These are phyloP conservation scores for Phylloporus scabripes DNA, from an alignment of 768 basidiomycete genomes.

Conservation along the genomic window DNA sequence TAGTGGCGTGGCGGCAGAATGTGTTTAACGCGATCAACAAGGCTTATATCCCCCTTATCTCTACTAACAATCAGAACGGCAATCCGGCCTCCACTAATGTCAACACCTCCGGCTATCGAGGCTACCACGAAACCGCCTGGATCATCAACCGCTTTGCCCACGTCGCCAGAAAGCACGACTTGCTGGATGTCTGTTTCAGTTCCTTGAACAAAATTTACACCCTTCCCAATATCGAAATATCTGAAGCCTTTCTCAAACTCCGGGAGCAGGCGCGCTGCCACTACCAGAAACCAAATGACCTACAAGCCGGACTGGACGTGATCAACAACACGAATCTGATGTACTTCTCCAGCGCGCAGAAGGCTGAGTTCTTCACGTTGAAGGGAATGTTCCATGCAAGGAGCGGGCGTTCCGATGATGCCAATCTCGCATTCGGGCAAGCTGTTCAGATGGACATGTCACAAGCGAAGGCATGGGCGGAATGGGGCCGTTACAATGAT, in stretches of 20 bases:
- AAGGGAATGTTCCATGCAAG: constrained; percentile 98
- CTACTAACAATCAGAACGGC: constrained; percentile 45
- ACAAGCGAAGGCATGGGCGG: constrained; percentile 96
- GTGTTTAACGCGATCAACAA: constrained; percentile 97
- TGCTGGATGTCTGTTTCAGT: constrained; percentile 92
- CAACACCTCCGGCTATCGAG: constrained; percentile 88
- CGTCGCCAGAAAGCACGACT: constrained; percentile 93
- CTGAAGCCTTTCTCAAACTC: constrained; percentile 97
- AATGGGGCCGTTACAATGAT: constrained; percentile 95
- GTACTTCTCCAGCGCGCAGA: constrained; percentile 92
- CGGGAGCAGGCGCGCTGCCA: constrained; percentile 98
- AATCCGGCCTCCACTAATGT: constrained; percentile 50
- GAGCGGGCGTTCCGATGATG: constrained; percentile 80
- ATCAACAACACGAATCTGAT: constrained; percentile 99
- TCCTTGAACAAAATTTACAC: constrained; percentile 97
- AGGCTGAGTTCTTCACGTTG: constrained; percentile 96
- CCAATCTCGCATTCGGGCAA: constrained; percentile 86
- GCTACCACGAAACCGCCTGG: constrained; percentile 99
- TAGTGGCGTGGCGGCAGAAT: constrained; percentile 99
- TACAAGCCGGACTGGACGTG: constrained; percentile 91
- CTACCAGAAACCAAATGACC: constrained; percentile 91
- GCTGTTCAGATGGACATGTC: constrained; percentile 95
- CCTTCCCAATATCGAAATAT: constrained; percentile 98
- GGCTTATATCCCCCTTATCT: constrained; percentile 88
- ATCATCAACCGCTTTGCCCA: constrained; percentile 99